Conservation (phyloP, 2,329 filamentous ascomycete species). For the Parafenestella ontariensis region DNA sequence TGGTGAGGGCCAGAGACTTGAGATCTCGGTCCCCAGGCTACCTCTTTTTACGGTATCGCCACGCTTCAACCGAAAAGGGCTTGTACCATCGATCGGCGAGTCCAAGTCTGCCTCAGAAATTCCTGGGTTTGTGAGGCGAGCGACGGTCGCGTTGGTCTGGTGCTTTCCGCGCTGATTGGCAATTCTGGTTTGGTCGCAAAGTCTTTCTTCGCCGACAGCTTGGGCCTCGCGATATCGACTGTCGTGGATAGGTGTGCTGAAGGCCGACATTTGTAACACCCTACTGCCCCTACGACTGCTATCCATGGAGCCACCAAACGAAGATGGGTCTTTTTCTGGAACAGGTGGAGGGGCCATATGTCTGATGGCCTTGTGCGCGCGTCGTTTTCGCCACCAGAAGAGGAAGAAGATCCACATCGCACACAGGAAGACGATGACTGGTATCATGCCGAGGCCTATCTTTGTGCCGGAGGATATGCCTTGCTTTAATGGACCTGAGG, state of each 20-base stretch:
- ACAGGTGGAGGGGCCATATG: conserved; percentile 7
- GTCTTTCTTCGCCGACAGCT: background rate
- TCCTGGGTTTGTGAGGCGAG: background rate
- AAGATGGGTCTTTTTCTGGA: conserved; percentile 22
- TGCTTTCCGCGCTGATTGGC: background rate
- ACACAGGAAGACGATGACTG: conserved; percentile 24
- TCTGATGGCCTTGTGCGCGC: conserved; percentile 2
- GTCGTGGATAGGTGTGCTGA: conserved; percentile 18
- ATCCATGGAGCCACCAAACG: conserved; percentile 11
- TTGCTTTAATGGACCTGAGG: conserved; percentile 2
- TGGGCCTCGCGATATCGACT: conserved; percentile 4
- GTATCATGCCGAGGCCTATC: conserved; percentile 35
- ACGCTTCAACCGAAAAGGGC: conserved; percentile 40
- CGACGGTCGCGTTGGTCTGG: background rate
- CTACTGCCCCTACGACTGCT: conserved; percentile 22
- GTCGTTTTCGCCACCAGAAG: conserved; percentile 26
- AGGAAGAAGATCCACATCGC: conserved; percentile 21
- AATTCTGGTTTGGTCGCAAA: background rate
- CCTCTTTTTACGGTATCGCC: conserved; percentile 28
- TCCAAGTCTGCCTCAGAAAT: conserved; percentile 13
- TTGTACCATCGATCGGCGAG: conserved; percentile 38
- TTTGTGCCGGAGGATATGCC: conserved; percentile 18
- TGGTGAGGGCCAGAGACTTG: conserved; percentile 26
- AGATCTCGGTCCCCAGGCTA: conserved; percentile 24
- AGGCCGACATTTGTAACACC: conserved; percentile 27